Evolutionary conservation across 31 red algal species (phyloP).

Genomic region (Asparagopsis taxiformis): DNA sequence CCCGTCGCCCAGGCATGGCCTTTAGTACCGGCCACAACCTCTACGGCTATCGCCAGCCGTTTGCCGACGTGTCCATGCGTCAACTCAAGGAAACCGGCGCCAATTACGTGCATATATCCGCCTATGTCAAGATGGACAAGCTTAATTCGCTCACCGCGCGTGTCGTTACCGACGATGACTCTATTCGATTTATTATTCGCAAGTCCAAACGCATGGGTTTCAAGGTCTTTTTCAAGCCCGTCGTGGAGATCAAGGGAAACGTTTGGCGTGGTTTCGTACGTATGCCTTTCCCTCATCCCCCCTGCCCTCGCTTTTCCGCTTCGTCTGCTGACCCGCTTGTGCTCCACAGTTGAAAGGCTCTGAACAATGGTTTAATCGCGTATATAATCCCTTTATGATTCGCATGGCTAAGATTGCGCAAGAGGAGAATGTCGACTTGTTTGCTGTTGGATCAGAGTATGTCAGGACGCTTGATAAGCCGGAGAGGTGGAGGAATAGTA

Average conservation of each 20-base stretch:
- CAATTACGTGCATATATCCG: conserved; percentile 49
- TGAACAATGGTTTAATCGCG: conserved; percentile 27
- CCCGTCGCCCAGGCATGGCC: conserved; percentile 49
- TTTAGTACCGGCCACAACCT: conserved; percentile 51
- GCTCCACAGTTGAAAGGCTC: too few relatives aligned
- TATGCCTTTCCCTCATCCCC: background rate
- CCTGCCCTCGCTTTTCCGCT: background rate
- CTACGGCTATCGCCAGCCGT: conserved; percentile 43
- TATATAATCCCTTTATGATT: conserved; percentile 47
- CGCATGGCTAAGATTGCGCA: conserved; percentile 43
- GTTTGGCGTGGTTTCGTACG: conserved; percentile 29
- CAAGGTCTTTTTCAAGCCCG: conserved; percentile 50
- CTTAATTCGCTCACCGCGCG: conserved; percentile 2
- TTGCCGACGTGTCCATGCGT: conserved; percentile 17
- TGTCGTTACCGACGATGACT: conserved; percentile 35
- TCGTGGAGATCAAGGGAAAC: conserved; percentile 25
- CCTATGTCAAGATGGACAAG: conserved; percentile 27
- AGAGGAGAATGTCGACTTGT: conserved; percentile 29
- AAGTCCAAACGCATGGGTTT: conserved; percentile 10
- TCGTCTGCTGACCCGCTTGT: conserved; percentile 6
- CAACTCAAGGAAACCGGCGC: conserved; percentile 34
- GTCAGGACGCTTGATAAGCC: conserved; percentile 3
- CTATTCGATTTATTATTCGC: conserved; percentile 45
- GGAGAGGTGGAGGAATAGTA: conserved; percentile 14
- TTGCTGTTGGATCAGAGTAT: conserved; percentile 41